A percentile compares a stretch with the other conserved stretches of the same genome.
Conservation (phyloP, 257 asterid genomes). For the Echites panduratus region DNA sequence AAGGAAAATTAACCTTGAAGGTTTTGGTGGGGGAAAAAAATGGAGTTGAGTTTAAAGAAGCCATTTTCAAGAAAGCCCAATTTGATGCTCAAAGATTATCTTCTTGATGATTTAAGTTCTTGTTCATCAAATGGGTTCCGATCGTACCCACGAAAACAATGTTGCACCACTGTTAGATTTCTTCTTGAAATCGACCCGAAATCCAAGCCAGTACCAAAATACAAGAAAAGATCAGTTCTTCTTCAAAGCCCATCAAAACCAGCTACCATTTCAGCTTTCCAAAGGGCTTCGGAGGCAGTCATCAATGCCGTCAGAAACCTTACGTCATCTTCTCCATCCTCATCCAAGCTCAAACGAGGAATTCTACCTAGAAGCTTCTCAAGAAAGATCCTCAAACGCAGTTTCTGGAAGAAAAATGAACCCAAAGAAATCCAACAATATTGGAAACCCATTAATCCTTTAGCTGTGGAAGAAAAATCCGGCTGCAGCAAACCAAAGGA, state of each 20-base stretch:
- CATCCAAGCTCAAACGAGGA: constrained; percentile 15
- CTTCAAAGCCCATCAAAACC: constrained; percentile 22
- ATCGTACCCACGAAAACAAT: constrained; percentile 34
- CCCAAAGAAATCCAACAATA: constrained; percentile 40
- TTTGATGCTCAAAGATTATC: constrained; percentile 36
- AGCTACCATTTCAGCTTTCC: constrained; percentile 38
- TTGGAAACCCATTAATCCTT: constrained; percentile 38
- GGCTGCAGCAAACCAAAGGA: constrained; percentile 10
- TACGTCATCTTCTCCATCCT: constrained; percentile 16
- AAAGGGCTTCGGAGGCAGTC: constrained; percentile 33
- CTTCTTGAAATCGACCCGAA: constrained; percentile 34
- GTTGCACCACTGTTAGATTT: constrained; percentile 37
- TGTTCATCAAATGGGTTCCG: constrained; percentile 49
- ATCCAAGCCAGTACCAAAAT: constrained; percentile 11
- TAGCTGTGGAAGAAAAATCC: constrained; percentile 29
- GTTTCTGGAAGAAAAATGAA: constrained; percentile 54
- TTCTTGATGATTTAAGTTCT: constrained; percentile 42
- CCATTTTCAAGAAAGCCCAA: constrained; percentile 20
- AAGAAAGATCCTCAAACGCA: constrained; percentile 32
- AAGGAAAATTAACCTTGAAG: too few relatives aligned
- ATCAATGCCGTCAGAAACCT: constrained; percentile 59
- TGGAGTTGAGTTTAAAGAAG: constrained; percentile 23
- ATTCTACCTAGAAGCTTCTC: constrained; percentile 49
- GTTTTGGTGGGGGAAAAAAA: not conserved
- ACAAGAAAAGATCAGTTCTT: constrained; percentile 13